phyloP scores from a whole-genome alignment of 805 yeast species.

The Metschnikowia drakensbergensis region DNA sequence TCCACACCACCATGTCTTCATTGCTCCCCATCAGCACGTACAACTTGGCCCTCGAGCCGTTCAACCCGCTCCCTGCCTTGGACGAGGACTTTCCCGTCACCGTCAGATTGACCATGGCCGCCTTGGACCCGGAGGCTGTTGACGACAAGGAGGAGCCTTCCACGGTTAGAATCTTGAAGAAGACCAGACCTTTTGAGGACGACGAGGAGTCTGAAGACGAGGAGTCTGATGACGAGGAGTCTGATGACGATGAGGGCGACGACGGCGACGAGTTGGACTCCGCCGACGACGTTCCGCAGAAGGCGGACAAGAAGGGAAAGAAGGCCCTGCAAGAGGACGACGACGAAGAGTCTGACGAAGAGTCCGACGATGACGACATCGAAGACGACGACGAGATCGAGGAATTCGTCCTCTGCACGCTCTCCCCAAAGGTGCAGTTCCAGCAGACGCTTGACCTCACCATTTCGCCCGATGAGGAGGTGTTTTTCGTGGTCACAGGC shows the following conservation, averaged over 20 bases:
- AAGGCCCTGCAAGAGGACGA: slow-evolving; percentile 34
- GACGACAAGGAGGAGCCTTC: slow-evolving; percentile 82
- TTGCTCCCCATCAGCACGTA: slow-evolving; percentile 83
- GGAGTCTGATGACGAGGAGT: slow-evolving; percentile 42
- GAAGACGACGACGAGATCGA: slow-evolving; percentile 73
- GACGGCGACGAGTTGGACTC: slow-evolving; percentile 45
- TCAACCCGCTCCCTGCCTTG: slow-evolving; percentile 81
- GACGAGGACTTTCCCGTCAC: slow-evolving; percentile 85
- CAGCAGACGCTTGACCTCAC: slow-evolving; percentile 92
- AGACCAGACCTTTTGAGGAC: slow-evolving; percentile 43
- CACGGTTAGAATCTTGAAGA: slow-evolving; percentile 84
- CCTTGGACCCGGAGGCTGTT: slow-evolving; percentile 84
- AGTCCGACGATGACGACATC: slow-evolving; percentile 53
- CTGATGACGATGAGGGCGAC: slow-evolving; percentile 38
- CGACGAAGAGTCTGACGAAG: slow-evolving; percentile 46
- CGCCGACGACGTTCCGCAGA: slow-evolving; percentile 29
- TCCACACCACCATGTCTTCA: slow-evolving; percentile 49
- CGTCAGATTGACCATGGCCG: slow-evolving; percentile 89
- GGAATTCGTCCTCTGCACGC: slow-evolving; percentile 83
- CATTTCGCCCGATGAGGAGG: slow-evolving; percentile 90
- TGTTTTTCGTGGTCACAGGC: slow-evolving; percentile 91
- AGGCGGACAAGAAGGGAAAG: slow-evolving; percentile 17
- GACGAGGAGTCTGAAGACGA: slow-evolving; percentile 44
- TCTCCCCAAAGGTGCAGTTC: slow-evolving; percentile 76
- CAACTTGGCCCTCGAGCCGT: slow-evolving; percentile 82